phyloP scores from a whole-genome alignment of 139 green algal genomes.

The Tetradesmus lagerheimii region DNA sequence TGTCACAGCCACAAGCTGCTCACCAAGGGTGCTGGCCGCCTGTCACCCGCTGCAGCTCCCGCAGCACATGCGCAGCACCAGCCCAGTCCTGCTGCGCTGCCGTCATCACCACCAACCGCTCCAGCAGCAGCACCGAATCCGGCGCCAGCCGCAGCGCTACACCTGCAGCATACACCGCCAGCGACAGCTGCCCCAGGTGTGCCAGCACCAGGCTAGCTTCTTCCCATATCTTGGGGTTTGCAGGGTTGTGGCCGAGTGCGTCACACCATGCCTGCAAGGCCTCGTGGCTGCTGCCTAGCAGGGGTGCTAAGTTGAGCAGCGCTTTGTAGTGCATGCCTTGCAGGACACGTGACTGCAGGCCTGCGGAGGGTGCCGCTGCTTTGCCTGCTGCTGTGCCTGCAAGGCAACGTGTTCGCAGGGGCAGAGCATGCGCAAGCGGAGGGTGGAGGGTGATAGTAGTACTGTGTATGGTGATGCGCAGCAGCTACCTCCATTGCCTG shows the following conservation, averaged over 20 bases:
- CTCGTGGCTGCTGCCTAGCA: not conserved
- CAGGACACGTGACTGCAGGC: not conserved
- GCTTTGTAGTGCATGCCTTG: slow-evolving; percentile 25
- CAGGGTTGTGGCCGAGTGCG: not conserved
- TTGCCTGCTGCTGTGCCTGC: not conserved
- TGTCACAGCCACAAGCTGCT: not conserved
- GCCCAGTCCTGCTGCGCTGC: slow-evolving; percentile 10
- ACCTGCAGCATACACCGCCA: slow-evolving; percentile 14
- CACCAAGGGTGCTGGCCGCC: slow-evolving; percentile 10
- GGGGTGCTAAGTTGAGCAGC: not conserved
- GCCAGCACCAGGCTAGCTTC: slow-evolving; percentile 11
- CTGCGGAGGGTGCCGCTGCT: not conserved
- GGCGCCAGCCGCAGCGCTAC: not conserved
- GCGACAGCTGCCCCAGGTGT: not conserved
- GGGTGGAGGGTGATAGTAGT: no score
- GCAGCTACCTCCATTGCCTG: not conserved
- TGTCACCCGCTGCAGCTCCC: not conserved
- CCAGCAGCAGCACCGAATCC: not conserved
- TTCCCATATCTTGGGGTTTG: slow-evolving; percentile 19
- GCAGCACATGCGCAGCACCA: not conserved
- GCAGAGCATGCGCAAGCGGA: no score
- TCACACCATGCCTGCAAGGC: slow-evolving; percentile 5
- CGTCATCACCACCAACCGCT: not conserved
- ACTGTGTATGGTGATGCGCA: no score
- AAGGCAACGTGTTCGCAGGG: not conserved